phyloP scores from a whole-genome alignment of 192 early-diverging fungal genomes.

The Chytriomyces hyalinus region DNA sequence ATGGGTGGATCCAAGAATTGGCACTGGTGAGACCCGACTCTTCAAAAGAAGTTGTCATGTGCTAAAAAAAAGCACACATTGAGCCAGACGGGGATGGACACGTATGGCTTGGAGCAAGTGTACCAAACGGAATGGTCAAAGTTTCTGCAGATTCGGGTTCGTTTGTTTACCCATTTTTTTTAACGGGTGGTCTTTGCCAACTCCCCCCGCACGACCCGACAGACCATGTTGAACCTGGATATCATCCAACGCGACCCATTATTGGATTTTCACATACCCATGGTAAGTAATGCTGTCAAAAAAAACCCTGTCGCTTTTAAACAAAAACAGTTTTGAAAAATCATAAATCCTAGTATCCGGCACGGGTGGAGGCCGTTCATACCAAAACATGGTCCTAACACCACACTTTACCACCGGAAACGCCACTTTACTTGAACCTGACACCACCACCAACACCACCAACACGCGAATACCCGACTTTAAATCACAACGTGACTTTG shows the following conservation, averaged over 20 bases:
- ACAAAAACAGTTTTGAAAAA: too few relatives aligned
- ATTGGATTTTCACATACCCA: constrained; percentile 40
- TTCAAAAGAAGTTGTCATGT: too few relatives aligned
- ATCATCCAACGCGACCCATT: constrained; percentile 18
- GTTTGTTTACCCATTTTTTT: neutral
- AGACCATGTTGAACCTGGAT: constrained; percentile 37
- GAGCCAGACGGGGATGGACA: constrained; percentile 14
- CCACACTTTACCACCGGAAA: neutral
- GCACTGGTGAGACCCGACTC: too few relatives aligned
- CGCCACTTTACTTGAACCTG: neutral
- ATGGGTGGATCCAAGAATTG: too few relatives aligned
- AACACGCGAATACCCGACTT: neutral
- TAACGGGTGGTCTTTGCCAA: too few relatives aligned
- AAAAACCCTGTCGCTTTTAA: too few relatives aligned
- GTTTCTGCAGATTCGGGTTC: constrained; percentile 30
- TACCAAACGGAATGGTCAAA: constrained; percentile 46
- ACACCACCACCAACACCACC: neutral
- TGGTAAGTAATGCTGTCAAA: neutral
- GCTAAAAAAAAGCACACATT: neutral
- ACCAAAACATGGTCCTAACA: constrained; percentile 20
- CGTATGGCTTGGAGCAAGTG: constrained; percentile 37
- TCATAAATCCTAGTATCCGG: constrained; percentile 14
- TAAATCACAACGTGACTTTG: neutral
- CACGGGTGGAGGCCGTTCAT: constrained; percentile 24
- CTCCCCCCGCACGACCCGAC: neutral